Conservation (phyloP, 2,329 filamentous ascomycete species). For the Neophaeococcomyces mojaviensis region DNA sequence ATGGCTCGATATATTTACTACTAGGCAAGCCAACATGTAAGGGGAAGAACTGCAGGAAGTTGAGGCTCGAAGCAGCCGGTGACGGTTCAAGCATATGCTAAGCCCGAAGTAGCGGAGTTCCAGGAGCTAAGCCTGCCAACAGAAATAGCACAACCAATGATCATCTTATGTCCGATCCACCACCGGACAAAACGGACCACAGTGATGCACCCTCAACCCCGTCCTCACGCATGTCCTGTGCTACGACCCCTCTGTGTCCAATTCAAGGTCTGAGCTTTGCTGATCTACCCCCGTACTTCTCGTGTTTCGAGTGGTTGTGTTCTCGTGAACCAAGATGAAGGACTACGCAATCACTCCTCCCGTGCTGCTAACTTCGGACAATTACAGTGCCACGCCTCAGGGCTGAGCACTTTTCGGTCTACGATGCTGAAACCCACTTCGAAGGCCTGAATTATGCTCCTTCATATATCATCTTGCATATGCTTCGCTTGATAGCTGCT, state of each 20-base stretch:
- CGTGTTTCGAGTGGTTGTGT: neutral
- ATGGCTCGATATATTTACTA: too few relatives aligned
- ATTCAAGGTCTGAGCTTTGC: neutral
- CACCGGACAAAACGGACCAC: constrained; percentile 5
- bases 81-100: neutral
- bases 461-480: constrained; percentile 4
- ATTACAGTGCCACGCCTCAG: neutral
- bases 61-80: neutral
- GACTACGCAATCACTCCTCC: constrained; percentile 5
- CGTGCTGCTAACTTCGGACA: neutral
- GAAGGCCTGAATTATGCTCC: constrained; percentile 1
- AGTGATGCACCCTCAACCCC: too few relatives aligned
- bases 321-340: neutral
- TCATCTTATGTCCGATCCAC: neutral
- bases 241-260: too few relatives aligned
- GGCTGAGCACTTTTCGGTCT: constrained; percentile 1
- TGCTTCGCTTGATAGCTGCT: neutral
- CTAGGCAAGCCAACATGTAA: neutral
- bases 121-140: neutral
- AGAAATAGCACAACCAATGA: constrained; percentile 10
- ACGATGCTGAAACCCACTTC: neutral
- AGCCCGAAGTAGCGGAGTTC: neutral
- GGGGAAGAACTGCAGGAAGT: neutral
- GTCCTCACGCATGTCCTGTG: too few relatives aligned
- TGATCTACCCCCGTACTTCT: neutral